These are phyloP conservation scores for Solanum arcanum DNA, from an alignment of 257 asterid genomes.

Conservation along the genomic window DNA sequence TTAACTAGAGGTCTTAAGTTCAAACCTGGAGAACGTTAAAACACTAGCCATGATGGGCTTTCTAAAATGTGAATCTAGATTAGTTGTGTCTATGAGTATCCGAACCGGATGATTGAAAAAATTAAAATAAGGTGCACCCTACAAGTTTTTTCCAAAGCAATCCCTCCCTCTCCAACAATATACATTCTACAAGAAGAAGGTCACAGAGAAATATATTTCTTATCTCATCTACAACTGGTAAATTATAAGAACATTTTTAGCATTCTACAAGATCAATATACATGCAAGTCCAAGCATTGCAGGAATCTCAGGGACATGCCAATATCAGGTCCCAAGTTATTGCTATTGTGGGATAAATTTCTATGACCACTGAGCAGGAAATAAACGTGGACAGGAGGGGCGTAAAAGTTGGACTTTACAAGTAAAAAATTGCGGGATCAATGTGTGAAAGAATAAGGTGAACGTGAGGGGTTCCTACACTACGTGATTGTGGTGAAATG, in stretches of 20 bases:
- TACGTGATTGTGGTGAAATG: neutral
- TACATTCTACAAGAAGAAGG: neutral
- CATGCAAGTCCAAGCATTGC: neutral
- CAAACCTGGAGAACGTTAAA: neutral
- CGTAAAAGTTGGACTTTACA: neutral
- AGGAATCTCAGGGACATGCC: neutral
- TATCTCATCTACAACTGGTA: neutral
- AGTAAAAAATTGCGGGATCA: neutral
- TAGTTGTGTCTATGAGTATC: neutral
- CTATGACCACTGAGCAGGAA: neutral
- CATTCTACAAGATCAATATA: neutral
- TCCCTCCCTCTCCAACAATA: neutral
- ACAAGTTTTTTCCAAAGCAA: neutral
- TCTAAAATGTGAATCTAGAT: neutral
- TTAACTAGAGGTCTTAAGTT: neutral
- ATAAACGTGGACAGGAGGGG: neutral
- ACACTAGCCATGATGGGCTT: neutral
- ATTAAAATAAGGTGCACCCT: neutral
- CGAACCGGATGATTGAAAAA: neutral
- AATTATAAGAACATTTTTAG: neutral
- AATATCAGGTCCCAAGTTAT: neutral
- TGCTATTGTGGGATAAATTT: neutral
- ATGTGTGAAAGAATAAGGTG: neutral
- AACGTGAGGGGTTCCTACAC: neutral
- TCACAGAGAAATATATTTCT: neutral